Evolutionary conservation across 768 basidiomycete genomes (phyloP).

Genomic region (Mycena capillaripes): DNA sequence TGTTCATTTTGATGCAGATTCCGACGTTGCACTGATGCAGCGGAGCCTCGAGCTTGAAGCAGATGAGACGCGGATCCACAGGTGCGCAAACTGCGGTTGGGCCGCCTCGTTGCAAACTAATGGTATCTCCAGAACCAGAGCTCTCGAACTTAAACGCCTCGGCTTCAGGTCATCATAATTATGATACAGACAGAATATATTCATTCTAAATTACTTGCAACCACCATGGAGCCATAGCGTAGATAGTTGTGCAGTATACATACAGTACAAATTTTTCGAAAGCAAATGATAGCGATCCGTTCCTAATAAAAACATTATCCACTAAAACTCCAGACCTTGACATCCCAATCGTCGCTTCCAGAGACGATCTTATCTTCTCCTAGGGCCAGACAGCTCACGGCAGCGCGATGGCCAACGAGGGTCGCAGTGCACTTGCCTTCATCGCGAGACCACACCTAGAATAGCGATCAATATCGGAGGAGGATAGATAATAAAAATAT

Average conservation of each 20-base stretch:
- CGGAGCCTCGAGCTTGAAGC: conserved; percentile 49
- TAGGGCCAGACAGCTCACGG: conserved; percentile 91
- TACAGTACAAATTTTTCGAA: conserved; percentile 12
- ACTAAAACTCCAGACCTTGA: conserved; percentile 87
- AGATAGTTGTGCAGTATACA: neutral
- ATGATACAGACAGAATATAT: neutral
- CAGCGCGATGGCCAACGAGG: conserved; percentile 93
- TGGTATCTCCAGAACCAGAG: conserved; percentile 12
- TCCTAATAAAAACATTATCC: conserved; percentile 44
- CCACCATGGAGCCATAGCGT: conserved; percentile 24
- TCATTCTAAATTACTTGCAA: conserved; percentile 4
- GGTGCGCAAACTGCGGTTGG: conserved; percentile 3
- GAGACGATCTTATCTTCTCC: conserved; percentile 97
- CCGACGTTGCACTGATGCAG: conserved; percentile 51
- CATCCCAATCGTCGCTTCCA: conserved; percentile 93
- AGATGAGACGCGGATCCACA: conserved; percentile 44
- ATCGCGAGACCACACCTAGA: conserved; percentile 93
- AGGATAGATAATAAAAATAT: conserved; percentile 10
- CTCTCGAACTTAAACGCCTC: conserved; percentile 22
- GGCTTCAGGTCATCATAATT: conserved; percentile 13
- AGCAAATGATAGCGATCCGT: conserved; percentile 11
- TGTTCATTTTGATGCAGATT: conserved; percentile 42
- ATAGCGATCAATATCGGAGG: conserved; percentile 25
- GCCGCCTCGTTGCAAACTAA: neutral
- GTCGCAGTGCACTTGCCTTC: conserved; percentile 90